Percentiles rank a stretch among this genome's conserved stretches.
Conservation (phyloP, 805 yeast genomes). For the Saturnispora silvae region DNA sequence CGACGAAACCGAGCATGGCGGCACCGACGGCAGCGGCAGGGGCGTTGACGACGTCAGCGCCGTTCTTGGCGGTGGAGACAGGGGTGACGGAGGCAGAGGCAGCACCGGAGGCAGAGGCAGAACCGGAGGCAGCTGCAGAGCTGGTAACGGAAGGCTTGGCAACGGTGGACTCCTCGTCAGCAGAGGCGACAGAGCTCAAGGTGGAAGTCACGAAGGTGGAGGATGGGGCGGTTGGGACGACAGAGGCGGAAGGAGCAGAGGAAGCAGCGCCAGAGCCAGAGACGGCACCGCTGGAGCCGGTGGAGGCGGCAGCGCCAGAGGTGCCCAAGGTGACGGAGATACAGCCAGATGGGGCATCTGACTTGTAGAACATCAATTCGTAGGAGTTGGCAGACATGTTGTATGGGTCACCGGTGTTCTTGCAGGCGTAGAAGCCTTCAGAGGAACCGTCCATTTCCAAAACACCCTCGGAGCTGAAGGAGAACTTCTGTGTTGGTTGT, state of each 20-base stretch:
- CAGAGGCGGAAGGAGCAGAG: neutral
- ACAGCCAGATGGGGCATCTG: conserved; percentile 18
- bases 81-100: conserved; percentile 1
- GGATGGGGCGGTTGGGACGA: neutral
- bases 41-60: conserved; percentile 7
- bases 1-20: conserved; percentile 8
- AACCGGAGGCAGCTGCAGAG: conserved; percentile 1
- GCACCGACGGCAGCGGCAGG: conserved; percentile 11
- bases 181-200: neutral
- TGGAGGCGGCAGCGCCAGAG: neutral
- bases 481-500: conserved; percentile 9
- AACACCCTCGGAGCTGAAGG: conserved; percentile 16
- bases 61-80: conserved; percentile 2
- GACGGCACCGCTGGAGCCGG: neutral
- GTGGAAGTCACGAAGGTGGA: neutral
- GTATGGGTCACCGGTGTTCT: conserved; percentile 36
- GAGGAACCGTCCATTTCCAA: conserved; percentile 25
- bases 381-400: conserved; percentile 23
- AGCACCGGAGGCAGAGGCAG: neutral
- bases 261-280: conserved; percentile 2
- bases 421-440: conserved; percentile 31
- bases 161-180: neutral
- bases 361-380: conserved; percentile 23
- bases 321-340: conserved; percentile 6
- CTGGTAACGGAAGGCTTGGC: conserved; percentile 1